Evolutionary conservation across 805 yeast species (phyloP).

Genomic region (Zygosaccharomyces lentus): DNA sequence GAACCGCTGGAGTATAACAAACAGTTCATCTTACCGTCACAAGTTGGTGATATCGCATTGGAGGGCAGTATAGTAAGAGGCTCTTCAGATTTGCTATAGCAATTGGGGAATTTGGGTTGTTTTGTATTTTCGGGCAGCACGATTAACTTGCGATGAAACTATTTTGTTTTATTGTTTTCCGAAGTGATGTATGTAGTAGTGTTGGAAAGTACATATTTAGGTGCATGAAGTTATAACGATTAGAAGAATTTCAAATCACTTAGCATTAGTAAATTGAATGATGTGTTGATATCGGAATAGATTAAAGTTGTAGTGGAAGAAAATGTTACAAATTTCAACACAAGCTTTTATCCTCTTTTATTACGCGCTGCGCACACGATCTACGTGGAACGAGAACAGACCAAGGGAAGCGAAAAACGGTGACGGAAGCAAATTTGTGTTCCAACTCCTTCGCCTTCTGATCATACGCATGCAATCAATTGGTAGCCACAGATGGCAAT

Average conservation of each 20-base stretch:
- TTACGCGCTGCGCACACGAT: constrained; percentile 21
- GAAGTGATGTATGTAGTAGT: constrained; percentile 3
- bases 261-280: background rate
- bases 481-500: background rate
- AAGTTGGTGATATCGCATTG: background rate
- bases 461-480: constrained; percentile 3
- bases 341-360: constrained; percentile 2
- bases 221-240: constrained; percentile 5
- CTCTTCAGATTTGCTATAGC: constrained; percentile 1
- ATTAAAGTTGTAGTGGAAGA: constrained; percentile 5
- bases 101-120: background rate
- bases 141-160: background rate
- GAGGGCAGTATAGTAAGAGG: background rate
- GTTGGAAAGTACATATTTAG: constrained; percentile 5
- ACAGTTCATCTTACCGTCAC: background rate
- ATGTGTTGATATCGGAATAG: background rate
- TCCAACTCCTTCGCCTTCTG: background rate
- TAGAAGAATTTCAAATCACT: background rate
- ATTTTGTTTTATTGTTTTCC: background rate
- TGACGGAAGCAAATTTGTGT: background rate
- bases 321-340: background rate
- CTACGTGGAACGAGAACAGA: constrained; percentile 11
- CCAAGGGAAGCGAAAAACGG: constrained; percentile 4
- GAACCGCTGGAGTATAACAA: constrained; percentile 6
- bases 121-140: background rate